Evolutionary conservation across 2,329 filamentous ascomycete genomes (phyloP).

Genomic region (Xylogone sp.): DNA sequence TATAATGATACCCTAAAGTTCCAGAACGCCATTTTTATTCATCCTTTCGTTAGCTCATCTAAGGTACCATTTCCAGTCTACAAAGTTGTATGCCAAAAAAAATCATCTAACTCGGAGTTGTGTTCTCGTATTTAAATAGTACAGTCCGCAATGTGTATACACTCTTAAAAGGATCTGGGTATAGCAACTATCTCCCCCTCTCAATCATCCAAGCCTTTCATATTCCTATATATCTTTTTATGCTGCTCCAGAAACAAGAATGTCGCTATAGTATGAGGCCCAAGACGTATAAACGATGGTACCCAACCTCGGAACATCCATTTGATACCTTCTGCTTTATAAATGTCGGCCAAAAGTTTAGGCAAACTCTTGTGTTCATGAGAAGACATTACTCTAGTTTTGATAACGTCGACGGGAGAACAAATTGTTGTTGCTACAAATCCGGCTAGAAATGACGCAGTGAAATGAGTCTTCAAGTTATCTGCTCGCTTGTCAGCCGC

Average conservation of each 20-base stretch:
- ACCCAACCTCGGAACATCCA: constrained; percentile 94
- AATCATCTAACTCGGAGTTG: neutral
- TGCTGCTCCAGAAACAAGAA: constrained; percentile 86
- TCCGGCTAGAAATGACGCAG: constrained; percentile 72
- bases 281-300: constrained; percentile 65
- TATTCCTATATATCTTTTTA: constrained; percentile 67
- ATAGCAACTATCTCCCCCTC: neutral
- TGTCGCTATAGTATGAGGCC: constrained; percentile 80
- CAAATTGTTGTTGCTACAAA: constrained; percentile 83
- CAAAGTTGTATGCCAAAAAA: neutral
- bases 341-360: constrained; percentile 62
- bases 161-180: neutral
- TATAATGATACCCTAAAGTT: constrained; percentile 19
- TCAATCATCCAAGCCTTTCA: constrained; percentile 29
- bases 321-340: constrained; percentile 63
- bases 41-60: neutral
- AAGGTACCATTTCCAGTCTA: neutral
- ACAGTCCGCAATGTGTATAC: neutral
- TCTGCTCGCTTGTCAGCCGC: constrained; percentile 37
- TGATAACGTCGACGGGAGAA: constrained; percentile 83
- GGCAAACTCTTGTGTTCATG: constrained; percentile 50
- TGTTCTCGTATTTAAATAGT: neutral
- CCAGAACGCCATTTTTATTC: constrained; percentile 17
- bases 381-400: constrained; percentile 81
- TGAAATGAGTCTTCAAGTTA: constrained; percentile 73